Conservation (phyloP, 768 basidiomycete species). For the Leccinum fibrillosum region DNA sequence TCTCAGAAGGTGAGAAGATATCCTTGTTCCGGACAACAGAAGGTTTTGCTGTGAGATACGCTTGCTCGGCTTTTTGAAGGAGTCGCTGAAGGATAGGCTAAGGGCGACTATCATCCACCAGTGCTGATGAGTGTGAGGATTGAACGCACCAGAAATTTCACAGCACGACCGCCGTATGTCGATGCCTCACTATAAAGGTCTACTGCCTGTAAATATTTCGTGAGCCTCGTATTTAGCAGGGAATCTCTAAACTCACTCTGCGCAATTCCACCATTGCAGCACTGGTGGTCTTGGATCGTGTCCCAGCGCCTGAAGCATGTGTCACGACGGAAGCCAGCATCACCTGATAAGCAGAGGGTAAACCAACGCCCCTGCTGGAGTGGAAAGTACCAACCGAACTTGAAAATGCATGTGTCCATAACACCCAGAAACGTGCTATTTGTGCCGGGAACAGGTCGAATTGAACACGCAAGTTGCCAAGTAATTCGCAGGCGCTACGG, state of each 20-base stretch:
- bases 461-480: slow-evolving; percentile 45
- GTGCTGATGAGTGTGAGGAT: not conserved
- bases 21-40: slow-evolving; percentile 44
- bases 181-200: slow-evolving; percentile 67
- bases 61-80: slow-evolving; percentile 55
- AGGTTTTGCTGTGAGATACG: slow-evolving; percentile 47
- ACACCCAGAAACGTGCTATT: slow-evolving; percentile 64
- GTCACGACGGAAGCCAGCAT: slow-evolving; percentile 79
- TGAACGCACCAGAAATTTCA: slow-evolving; percentile 61
- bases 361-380: not conserved
- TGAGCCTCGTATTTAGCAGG: not conserved
- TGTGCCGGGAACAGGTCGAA: slow-evolving; percentile 52
- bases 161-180: slow-evolving; percentile 58
- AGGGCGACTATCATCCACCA: slow-evolving; percentile 2
- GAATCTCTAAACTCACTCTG: slow-evolving; percentile 12
- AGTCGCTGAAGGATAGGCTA: slow-evolving; percentile 67
- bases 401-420: slow-evolving; percentile 73
- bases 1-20: slow-evolving; percentile 53
- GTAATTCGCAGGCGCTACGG: slow-evolving; percentile 59
- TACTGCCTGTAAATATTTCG: slow-evolving; percentile 37
- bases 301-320: slow-evolving; percentile 44
- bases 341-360: slow-evolving; percentile 41
- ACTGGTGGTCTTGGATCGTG: slow-evolving; percentile 61
- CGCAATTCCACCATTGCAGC: slow-evolving; percentile 68
- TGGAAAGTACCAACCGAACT: slow-evolving; percentile 44